Evolutionary conservation across 352 stramenopile species (phyloP).

Genomic region (Pythium aquatile): DNA sequence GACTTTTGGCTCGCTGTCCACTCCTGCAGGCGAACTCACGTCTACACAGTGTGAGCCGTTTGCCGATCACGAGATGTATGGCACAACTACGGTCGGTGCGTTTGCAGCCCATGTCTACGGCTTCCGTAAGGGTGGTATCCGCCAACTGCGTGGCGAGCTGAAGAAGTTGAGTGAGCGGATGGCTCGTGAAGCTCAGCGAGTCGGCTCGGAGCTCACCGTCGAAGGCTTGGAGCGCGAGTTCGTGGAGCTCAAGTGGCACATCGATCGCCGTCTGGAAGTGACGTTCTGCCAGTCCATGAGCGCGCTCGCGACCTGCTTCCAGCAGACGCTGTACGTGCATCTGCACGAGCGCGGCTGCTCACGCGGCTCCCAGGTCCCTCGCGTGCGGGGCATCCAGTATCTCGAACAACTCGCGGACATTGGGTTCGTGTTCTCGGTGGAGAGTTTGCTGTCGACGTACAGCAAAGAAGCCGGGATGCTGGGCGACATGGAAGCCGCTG

Average conservation of each 20-base stretch:
- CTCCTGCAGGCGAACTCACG: neutral
- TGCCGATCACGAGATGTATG: conserved; percentile 64
- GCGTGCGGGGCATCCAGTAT: conserved; percentile 52
- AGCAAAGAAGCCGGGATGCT: conserved; percentile 84
- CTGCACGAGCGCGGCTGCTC: conserved; percentile 41
- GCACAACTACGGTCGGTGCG: conserved; percentile 75
- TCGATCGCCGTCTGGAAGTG: conserved; percentile 80
- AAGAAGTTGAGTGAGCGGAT: conserved; percentile 49
- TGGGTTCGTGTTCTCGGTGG: conserved; percentile 82
- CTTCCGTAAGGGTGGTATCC: conserved; percentile 74
- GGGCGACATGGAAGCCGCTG: conserved; percentile 77
- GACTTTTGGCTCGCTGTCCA: neutral
- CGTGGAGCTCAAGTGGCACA: conserved; percentile 81
- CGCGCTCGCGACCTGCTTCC: conserved; percentile 80
- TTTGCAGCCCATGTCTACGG: conserved; percentile 85
- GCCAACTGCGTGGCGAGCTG: conserved; percentile 71
- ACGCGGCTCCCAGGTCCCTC: conserved; percentile 32
- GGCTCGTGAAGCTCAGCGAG: conserved; percentile 48
- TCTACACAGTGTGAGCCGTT: conserved; percentile 32
- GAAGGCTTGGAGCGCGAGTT: conserved; percentile 75
- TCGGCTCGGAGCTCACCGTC: conserved; percentile 68
- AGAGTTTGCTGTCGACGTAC: conserved; percentile 84
- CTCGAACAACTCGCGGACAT: conserved; percentile 56
- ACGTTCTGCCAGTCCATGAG: conserved; percentile 83
- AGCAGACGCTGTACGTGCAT: conserved; percentile 83